Percentiles rank a stretch among this genome's conserved stretches.
Conservation (phyloP, 164 flowering plant genomes). For the Liriodendron chinense region DNA sequence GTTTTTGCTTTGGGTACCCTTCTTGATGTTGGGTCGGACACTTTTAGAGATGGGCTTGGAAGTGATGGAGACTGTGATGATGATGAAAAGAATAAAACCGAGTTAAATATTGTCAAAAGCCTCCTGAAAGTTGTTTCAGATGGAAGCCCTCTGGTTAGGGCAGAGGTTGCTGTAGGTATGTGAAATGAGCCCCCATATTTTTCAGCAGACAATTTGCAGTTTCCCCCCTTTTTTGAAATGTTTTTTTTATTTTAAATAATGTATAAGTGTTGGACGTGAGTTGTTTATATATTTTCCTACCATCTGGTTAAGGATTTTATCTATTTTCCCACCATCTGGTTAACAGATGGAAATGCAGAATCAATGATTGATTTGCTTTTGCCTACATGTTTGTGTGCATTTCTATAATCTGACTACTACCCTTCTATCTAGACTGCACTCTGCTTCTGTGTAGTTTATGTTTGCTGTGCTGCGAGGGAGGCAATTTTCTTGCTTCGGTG, state of each 20-base stretch:
- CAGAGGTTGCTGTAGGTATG: conserved; percentile 96
- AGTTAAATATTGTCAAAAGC: conserved; percentile 63
- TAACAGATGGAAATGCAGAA: neutral
- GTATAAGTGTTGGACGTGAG: neutral
- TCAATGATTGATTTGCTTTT: neutral
- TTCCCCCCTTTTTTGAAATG: no score
- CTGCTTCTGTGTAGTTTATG: neutral
- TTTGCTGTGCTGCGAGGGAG: neutral
- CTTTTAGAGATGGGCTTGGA: conserved; percentile 55
- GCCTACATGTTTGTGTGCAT: neutral
- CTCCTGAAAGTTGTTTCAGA: conserved; percentile 76
- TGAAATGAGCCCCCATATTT: neutral
- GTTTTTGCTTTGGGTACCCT: conserved; percentile 85
- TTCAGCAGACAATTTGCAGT: no score
- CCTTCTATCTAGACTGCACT: no score
- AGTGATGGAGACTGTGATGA: conserved; percentile 84
- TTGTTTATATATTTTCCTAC: neutral
- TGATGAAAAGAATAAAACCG: conserved; percentile 79
- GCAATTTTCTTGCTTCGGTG: neutral
- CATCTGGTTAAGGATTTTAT: neutral
- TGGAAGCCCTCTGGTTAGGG: conserved; percentile 95
- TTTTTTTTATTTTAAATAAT: no score
- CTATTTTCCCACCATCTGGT: neutral
- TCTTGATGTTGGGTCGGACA: conserved; percentile 73
- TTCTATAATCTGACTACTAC: no score